phyloP scores from a whole-genome alignment of 1,139 yeast genomes.

The Blastobotrys raffinosifermentans region DNA sequence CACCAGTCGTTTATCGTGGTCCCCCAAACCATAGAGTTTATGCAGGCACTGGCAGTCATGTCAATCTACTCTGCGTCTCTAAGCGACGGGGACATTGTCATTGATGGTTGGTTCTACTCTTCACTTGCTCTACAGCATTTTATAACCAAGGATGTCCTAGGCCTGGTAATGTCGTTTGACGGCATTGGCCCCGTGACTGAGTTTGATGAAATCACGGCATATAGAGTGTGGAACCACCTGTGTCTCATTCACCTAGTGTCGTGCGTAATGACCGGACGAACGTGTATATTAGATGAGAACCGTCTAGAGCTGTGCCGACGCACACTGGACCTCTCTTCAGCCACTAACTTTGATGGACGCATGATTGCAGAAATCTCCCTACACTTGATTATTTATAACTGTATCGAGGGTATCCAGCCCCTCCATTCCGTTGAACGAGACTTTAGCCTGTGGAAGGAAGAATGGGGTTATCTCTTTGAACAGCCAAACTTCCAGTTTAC shows the following conservation, averaged over 20 bases:
- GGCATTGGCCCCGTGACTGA: conserved; percentile 38
- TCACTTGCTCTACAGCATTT: conserved; percentile 55
- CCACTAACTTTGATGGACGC: conserved; percentile 78
- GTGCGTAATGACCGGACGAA: conserved; percentile 66
- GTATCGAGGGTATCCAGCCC: conserved; percentile 41
- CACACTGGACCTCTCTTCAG: conserved; percentile 53
- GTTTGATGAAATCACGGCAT: conserved; percentile 46
- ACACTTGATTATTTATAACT: conserved; percentile 56
- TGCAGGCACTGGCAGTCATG: conserved; percentile 59
- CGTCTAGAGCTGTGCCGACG: conserved; percentile 59
- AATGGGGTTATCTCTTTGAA: conserved; percentile 65
- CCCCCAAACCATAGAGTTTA: conserved; percentile 49
- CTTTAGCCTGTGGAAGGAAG: conserved; percentile 55
- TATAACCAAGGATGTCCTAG: conserved; percentile 41
- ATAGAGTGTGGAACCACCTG: conserved; percentile 68
- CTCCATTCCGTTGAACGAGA: conserved; percentile 33
- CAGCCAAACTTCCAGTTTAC: conserved; percentile 76
- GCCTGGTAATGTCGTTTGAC: conserved; percentile 32
- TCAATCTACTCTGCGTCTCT: conserved; percentile 57
- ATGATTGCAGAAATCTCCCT: conserved; percentile 76
- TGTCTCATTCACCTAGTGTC: conserved; percentile 63
- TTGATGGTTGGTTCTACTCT: conserved; percentile 60
- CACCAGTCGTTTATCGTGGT: conserved; percentile 39
- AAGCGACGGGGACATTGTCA: conserved; percentile 42
- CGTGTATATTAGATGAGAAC: conserved; percentile 65